These are phyloP conservation scores for Leishmania tropica DNA, from an alignment of 208 protist species.

Conservation along the genomic window DNA sequence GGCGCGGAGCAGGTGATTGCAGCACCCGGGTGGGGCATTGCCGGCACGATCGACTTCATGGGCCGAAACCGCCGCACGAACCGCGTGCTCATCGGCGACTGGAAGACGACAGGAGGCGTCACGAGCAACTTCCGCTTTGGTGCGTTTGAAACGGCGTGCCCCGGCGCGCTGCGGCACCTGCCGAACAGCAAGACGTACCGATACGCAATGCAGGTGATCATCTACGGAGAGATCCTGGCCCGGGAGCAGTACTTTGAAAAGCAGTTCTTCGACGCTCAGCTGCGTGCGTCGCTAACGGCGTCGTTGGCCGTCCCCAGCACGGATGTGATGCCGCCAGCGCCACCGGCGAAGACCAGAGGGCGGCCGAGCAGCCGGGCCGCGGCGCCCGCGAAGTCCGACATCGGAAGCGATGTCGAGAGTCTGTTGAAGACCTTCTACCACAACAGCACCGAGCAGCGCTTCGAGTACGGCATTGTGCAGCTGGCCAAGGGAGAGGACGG, in stretches of 20 bases:
- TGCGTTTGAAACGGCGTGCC: constrained; percentile 69
- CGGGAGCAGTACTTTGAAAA: constrained; percentile 66
- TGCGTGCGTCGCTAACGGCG: constrained; percentile 27
- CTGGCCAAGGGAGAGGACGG: constrained; percentile 73
- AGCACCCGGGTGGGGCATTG: constrained; percentile 61
- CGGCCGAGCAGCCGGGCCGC: not conserved
- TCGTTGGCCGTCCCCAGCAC: not conserved
- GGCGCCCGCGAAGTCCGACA: not conserved
- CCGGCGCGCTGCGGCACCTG: constrained; percentile 73
- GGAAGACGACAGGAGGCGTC: constrained; percentile 85
- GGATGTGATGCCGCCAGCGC: not conserved
- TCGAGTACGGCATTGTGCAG: constrained; percentile 87
- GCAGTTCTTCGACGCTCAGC: constrained; percentile 62
- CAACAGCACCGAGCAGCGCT: constrained; percentile 26
- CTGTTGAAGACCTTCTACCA: constrained; percentile 27
- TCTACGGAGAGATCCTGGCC: constrained; percentile 80
- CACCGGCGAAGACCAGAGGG: not conserved
- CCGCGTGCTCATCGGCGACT: constrained; percentile 82
- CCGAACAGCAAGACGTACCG: constrained; percentile 85
- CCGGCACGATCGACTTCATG: constrained; percentile 84
- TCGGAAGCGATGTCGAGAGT: not conserved
- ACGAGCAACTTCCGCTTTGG: constrained; percentile 83
- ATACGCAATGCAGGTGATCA: constrained; percentile 84
- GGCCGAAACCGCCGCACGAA: constrained; percentile 62
- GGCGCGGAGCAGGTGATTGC: constrained; percentile 79